Base-by-base conservation (phyloP, 169 alveolate genomes). In the Amoebophrya sp. region DNA sequence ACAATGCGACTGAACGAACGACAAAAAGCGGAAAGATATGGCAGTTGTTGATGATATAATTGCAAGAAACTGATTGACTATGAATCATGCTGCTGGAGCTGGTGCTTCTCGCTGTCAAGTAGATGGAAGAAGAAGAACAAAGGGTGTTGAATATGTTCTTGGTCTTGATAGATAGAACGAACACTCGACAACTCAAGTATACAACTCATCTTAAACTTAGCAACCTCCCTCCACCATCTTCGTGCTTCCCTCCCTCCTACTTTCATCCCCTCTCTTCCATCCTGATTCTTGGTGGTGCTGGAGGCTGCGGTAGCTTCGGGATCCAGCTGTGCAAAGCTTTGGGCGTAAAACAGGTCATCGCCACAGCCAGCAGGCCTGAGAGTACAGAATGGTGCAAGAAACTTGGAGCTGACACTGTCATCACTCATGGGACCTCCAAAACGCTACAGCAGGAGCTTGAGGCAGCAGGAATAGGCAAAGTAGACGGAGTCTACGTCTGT, bases 221-320 rank as follows among this genome's bases (percentile, higher is more conserved):
- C n/a, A n/a, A n/a, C n/a, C n/a, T n/a, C n/a, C n/a, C n/a, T n/a
- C n/a, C n/a, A n/a, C n/a, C n/a, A n/a, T n/a, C n/a, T n/a, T n/a
- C n/a, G n/a, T n/a, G n/a, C n/a, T n/a, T n/a, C n/a, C n/a, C n/a
- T n/a, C n/a, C n/a, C n/a, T n/a, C n/a, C n/a, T n/a, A n/a, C n/a
- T n/a, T n/a, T n/a, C n/a, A n/a, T n/a, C n/a, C n/a, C n/a, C n/a
- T n/a, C n/a, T n/a, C n/a, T n/a, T n/a, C n/a, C n/a, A n/a, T 65
- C 2, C n/a, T 65, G 83, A 65, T 65, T 65, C 83, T 65, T 18
- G 83, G 33, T 10, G 83, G 83, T 36, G 83, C 83, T 6, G 83
- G 83, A 6, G 83, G 83, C 2, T 65, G 83, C 83, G 83, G 83
- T 36, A 65, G 83, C 33, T 65, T 65, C 83, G 83, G 83, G 33